Conservation (phyloP, 2,329 filamentous ascomycete genomes). For the Drechslerella dactyloides region DNA sequence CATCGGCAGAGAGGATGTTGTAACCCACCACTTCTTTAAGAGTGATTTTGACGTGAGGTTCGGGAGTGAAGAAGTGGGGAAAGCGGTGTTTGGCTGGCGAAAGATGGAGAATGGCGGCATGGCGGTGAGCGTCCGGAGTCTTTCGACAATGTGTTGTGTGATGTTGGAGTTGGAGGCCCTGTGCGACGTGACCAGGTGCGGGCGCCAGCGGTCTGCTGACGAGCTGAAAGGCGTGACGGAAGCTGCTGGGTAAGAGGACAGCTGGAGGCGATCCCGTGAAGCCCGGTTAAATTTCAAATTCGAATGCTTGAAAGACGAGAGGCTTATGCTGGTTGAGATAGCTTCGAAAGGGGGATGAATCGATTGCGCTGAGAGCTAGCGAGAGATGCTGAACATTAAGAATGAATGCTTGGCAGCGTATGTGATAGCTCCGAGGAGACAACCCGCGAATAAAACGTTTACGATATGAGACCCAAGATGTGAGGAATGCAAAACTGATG, state of each 20-base stretch:
- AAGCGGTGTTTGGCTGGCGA: conserved; percentile 50
- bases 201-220: background rate
- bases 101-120: conserved; percentile 39
- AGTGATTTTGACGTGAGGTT: conserved; percentile 67
- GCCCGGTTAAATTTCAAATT: too few relatives aligned
- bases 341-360: too few relatives aligned
- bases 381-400: too few relatives aligned
- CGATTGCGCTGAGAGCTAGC: too few relatives aligned
- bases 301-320: too few relatives aligned
- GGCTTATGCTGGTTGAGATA: too few relatives aligned
- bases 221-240: background rate
- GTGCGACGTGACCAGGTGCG: background rate
- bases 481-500: too few relatives aligned
- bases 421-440: too few relatives aligned
- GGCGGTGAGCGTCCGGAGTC: background rate
- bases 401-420: too few relatives aligned
- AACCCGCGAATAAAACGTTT: background rate
- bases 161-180: conserved; percentile 18
- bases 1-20: conserved; percentile 77
- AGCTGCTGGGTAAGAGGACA: too few relatives aligned
- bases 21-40: conserved; percentile 73
- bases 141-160: conserved; percentile 9
- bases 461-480: background rate
- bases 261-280: too few relatives aligned
- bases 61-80: conserved; percentile 56